Conservation (phyloP, 495 filamentous ascomycete genomes). For the Saxispiralis lemnorum region DNA sequence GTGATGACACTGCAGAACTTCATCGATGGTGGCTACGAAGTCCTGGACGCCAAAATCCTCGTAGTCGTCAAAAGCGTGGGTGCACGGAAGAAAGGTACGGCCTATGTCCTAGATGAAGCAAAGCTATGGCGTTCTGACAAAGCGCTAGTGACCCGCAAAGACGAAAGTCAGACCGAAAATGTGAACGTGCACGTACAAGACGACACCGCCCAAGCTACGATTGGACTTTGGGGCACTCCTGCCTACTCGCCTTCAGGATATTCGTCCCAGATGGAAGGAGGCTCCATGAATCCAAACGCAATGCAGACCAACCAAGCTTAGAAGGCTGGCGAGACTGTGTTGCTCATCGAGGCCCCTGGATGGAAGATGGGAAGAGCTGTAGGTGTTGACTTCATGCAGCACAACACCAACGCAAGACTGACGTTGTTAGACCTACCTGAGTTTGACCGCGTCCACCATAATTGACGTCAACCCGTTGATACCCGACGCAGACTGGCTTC, state of each 20-base stretch:
- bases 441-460: constrained; percentile 29
- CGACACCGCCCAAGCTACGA: constrained; percentile 34
- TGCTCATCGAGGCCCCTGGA: constrained; percentile 32
- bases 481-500: constrained; percentile 39
- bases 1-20: constrained; percentile 40
- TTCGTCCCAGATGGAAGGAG: not conserved
- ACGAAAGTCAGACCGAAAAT: constrained; percentile 26
- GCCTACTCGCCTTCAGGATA: constrained; percentile 25
- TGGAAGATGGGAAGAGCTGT: constrained; percentile 21
- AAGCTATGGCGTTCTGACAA: not conserved
- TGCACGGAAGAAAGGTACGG: constrained; percentile 26
- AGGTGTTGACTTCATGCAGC: not conserved
- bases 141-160: constrained; percentile 29
- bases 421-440: constrained; percentile 21
- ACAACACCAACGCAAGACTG: not conserved
- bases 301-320: constrained; percentile 1
- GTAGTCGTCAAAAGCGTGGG: constrained; percentile 41
- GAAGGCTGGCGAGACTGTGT: constrained; percentile 12
- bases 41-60: constrained; percentile 30
- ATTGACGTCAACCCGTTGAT: constrained; percentile 42
- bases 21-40: constrained; percentile 33
- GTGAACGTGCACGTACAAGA: constrained; percentile 41
- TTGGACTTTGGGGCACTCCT: constrained; percentile 38
- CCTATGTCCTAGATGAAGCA: not conserved
- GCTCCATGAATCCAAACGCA: constrained; percentile 29